Evolutionary conservation across 108 stramenopile genomes (phyloP), one percentile per base, ranked within the genome.

Genomic region (Craspedostauros australis): DNA sequence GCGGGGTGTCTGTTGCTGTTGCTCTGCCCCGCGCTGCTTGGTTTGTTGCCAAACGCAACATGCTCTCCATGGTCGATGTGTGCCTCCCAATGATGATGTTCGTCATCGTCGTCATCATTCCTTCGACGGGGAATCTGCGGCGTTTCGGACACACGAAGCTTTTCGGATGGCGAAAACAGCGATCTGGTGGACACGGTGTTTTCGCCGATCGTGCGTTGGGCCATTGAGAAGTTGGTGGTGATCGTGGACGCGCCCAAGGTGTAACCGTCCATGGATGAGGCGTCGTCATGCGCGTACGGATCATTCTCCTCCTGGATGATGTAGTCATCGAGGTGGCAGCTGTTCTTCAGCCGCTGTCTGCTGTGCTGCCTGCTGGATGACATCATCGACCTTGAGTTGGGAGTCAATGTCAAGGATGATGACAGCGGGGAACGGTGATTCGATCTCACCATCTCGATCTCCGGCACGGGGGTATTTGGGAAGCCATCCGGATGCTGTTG

Each of bases 201-300:
- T 43, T 57, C 56, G 12, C 56, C 44, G 18, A 19, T 19, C 9
- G 56, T 57, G 4, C 56, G 56, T 33, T 57, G 56, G 6, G 56
- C 46, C 14, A 45, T 57, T 9, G 56, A 45, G 22, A 57, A 57
- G 36, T 57, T 57, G 14, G 56, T 57, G 1, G 43, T 57, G n/a
- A 57, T 57, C 16, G 56, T 57, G 4, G 56, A 57, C n/a, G 56
- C 56, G 14, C 56, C 56, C 1, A 57, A 23, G 5, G 56, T 57
- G 44, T 57, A 18, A 23, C 46, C n/a, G n/a, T n/a, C n/a, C n/a
- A n/a, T n/a, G n/a, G n/a, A n/a, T n/a, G n/a, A n/a, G n/a, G n/a
- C 56, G 20, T 57, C 56, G 16, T n/a, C 56, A 19, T 57, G 22
- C 25, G 9, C n/a, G 9, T 43, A 21, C 11, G 39, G 24, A 24